phyloP scores from a whole-genome alignment of 1,284 basidiomycete species.

The Fomitopsis schrenkii region DNA sequence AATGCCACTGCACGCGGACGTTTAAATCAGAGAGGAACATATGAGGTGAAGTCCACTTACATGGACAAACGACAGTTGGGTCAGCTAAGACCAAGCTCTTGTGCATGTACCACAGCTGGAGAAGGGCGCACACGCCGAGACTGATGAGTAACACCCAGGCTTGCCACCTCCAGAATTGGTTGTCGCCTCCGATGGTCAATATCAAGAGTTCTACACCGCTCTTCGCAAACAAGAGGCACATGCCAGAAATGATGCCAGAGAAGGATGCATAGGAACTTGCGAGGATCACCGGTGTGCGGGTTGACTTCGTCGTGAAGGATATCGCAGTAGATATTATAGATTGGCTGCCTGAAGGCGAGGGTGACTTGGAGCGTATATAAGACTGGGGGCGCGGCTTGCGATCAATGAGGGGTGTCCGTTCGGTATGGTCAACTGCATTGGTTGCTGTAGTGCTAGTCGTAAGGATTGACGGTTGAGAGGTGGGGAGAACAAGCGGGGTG shows the following conservation, averaged over 20 bases:
- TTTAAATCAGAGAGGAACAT: background rate
- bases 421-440: constrained; percentile 35
- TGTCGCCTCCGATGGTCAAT: constrained; percentile 73
- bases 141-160: constrained; percentile 76
- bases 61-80: constrained; percentile 89
- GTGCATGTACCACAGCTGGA: constrained; percentile 92
- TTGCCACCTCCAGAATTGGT: constrained; percentile 88
- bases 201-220: constrained; percentile 89
- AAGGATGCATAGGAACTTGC: constrained; percentile 88
- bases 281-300: constrained; percentile 60
- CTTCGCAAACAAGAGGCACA: constrained; percentile 93
- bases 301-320: constrained; percentile 24
- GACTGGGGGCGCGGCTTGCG: constrained; percentile 32
- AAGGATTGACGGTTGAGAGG: constrained; percentile 24
- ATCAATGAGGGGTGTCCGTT: constrained; percentile 59
- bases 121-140: constrained; percentile 67
- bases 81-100: constrained; percentile 82
- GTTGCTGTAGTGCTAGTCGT: constrained; percentile 28
- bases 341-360: constrained; percentile 21
- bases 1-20: constrained; percentile 65
- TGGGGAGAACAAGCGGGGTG: constrained; percentile 29
- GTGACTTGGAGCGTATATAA: constrained; percentile 16
- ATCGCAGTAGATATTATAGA: constrained; percentile 21
- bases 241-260: constrained; percentile 89
- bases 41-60: constrained; percentile 39